Evolutionary conservation across 2,329 filamentous ascomycete genomes (phyloP), one percentile per base, ranked within the genome.

Genomic region (Rutstroemia sp.): DNA sequence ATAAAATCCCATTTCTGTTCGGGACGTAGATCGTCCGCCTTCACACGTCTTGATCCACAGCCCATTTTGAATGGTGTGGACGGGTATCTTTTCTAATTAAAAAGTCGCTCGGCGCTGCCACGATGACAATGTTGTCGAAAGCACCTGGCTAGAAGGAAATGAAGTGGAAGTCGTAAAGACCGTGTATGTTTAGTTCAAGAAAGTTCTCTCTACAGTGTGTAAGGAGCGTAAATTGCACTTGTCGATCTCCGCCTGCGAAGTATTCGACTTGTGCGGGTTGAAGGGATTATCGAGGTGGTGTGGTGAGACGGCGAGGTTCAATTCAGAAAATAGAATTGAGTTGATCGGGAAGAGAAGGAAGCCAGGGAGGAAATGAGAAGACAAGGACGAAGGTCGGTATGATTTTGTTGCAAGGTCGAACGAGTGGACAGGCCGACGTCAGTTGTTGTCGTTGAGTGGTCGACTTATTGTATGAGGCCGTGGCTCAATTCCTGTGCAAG

Each of bases 1-100:
- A 97, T 92, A 70, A 92, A 95, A 67, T 92, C 89, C 92, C 92
- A 97, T 78, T 91, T 88, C 75, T 94, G 89, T 73, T 96, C 92
- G 58, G 88, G 84, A 61, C 82, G 79, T 60, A 92, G 80, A 61
- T 86, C 78, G 63, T 77, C 79, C 68, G 76, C 70, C 69, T 87
- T 87, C 57, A 79, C 74, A 63, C 83, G 80, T 61, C 82, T 80
- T 64, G 81, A 76, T 49, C 19, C n/a, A 68, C 84, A 88, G 64
- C 80, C 78, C 87, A 91, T 90, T 50, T 67, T 80, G 23, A 30
- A 47, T n/a, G 70, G 27, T 36, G 9, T 19, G 21, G 25, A 25
- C 19, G 10, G 40, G 16, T 40, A 16, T 27, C 5, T 30, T 38
- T n/a, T 56, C 40, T 36, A 58, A 57, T 30, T 30, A 58, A 60